Conservation (phyloP, 371 early-diverging fungal species). For the Sporodiniella umbellata region DNA sequence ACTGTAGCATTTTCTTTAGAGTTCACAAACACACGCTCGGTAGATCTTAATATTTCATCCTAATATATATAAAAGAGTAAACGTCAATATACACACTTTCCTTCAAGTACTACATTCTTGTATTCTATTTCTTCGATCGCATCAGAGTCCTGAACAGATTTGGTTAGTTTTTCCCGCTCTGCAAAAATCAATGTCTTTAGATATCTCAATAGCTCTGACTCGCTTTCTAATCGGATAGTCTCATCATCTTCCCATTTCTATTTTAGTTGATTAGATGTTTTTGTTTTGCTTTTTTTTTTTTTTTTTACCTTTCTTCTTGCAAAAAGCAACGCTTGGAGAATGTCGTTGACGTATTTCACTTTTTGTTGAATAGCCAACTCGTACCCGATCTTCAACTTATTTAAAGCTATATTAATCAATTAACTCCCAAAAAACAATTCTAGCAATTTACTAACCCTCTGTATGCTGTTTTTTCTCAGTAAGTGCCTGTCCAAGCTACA, state of each 20-base stretch:
- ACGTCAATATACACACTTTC: too few relatives aligned
- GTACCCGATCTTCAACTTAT: constrained; percentile 55
- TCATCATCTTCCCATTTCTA: constrained; percentile 67
- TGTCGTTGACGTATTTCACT: constrained; percentile 58
- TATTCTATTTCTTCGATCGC: constrained; percentile 38
- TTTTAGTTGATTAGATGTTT: not conserved
- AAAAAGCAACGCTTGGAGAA: constrained; percentile 48
- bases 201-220: constrained; percentile 61
- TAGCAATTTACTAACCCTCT: constrained; percentile 29
- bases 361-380: constrained; percentile 53
- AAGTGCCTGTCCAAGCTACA: constrained; percentile 58
- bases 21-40: constrained; percentile 45
- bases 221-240: constrained; percentile 52
- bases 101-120: constrained; percentile 33
- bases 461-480: constrained; percentile 45
- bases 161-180: constrained; percentile 33
- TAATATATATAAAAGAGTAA: constrained; percentile 3
- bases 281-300: not conserved
- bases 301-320: constrained; percentile 49
- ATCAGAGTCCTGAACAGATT: too few relatives aligned
- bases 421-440: not conserved
- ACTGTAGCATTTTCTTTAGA: constrained; percentile 46
- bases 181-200: constrained; percentile 56
- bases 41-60: constrained; percentile 37
- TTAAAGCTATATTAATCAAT: constrained; percentile 36